Evolutionary conservation across 2,329 filamentous ascomycete genomes (phyloP).

Genomic region (Massarina eburnea): DNA sequence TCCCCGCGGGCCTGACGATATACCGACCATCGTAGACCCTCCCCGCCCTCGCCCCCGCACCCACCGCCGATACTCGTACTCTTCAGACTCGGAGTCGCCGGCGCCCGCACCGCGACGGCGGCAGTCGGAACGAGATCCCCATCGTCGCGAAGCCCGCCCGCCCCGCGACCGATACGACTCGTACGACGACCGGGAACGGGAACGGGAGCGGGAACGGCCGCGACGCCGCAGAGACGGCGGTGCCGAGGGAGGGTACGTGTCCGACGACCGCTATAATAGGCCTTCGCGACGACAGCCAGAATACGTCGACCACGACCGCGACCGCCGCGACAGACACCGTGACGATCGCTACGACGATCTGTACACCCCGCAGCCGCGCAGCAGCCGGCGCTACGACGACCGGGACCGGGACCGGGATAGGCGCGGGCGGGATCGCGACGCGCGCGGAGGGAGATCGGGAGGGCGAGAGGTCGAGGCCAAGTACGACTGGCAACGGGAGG

Average conservation of each 20-base stretch:
- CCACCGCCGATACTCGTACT: conserved; percentile 10
- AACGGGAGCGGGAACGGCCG: conserved; percentile 20
- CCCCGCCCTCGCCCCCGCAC: conserved; percentile 19
- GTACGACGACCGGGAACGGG: conserved; percentile 27
- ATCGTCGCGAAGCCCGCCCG: conserved; percentile 14
- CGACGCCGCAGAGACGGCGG: conserved; percentile 4
- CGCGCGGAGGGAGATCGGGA: conserved; percentile 18
- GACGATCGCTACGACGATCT: conserved; percentile 3
- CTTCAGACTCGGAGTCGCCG: conserved; percentile 23
- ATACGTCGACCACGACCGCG: conserved; percentile 16
- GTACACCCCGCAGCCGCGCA: neutral
- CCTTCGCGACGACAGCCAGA: conserved; percentile 13
- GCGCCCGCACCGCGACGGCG: conserved; percentile 17
- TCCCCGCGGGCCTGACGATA: neutral
- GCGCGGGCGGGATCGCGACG: conserved; percentile 17
- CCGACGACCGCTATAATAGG: conserved; percentile 25
- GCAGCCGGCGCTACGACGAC: neutral
- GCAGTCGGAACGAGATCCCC: neutral
- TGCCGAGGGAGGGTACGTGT: conserved; percentile 27
- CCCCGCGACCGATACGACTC: conserved; percentile 23
- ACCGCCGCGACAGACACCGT: conserved; percentile 6
- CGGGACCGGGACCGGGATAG: neutral
- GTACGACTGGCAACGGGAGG: conserved; percentile 34
- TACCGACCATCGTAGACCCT: too few species aligned
- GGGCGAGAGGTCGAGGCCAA: conserved; percentile 14